Conservation (phyloP, 352 stramenopile genomes). For the Peronospora farinosa region DNA sequence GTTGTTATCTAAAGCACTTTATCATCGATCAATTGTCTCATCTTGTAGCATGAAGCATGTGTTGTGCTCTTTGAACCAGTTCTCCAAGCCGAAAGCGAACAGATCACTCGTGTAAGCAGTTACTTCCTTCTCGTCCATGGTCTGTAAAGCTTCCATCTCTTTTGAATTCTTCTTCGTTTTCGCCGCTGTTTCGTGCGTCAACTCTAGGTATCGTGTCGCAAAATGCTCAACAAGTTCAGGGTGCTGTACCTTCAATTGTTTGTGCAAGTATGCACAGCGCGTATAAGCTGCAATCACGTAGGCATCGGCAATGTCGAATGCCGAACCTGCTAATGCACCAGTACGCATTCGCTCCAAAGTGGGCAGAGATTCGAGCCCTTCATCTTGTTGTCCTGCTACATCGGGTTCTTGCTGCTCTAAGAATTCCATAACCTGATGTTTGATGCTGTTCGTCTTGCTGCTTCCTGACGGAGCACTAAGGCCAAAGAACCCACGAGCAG, state of each 20-base stretch:
- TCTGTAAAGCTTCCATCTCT: conserved; percentile 33
- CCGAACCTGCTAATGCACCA: conserved; percentile 39
- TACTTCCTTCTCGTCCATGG: conserved; percentile 33
- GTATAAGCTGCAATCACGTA: conserved; percentile 78
- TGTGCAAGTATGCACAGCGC: conserved; percentile 45
- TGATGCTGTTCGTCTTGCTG: conserved; percentile 42
- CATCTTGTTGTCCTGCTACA: conserved; percentile 5
- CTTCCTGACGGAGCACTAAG: conserved; percentile 15
- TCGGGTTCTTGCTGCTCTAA: conserved; percentile 43
- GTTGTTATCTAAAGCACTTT: conserved; percentile 18
- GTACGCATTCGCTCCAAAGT: conserved; percentile 30
- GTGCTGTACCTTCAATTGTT: conserved; percentile 25
- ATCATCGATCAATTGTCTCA: not conserved
- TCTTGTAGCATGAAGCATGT: conserved; percentile 15
- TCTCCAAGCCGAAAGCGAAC: conserved; percentile 39
- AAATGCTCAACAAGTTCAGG: conserved; percentile 33
- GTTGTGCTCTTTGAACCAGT: conserved; percentile 51
- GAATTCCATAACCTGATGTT: conserved; percentile 70
- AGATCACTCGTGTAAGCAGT: conserved; percentile 34
- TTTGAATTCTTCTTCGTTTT: conserved; percentile 31
- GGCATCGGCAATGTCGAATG: conserved; percentile 72
- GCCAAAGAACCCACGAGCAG: conserved; percentile 61
- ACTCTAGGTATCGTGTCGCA: conserved; percentile 36
- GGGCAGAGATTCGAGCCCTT: conserved; percentile 13
- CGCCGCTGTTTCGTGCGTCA: conserved; percentile 20